Percentiles rank a stretch among this genome's conserved stretches.
Evolutionary conservation across 352 stramenopile genomes (phyloP).

Genomic region (Pythium biforme): DNA sequence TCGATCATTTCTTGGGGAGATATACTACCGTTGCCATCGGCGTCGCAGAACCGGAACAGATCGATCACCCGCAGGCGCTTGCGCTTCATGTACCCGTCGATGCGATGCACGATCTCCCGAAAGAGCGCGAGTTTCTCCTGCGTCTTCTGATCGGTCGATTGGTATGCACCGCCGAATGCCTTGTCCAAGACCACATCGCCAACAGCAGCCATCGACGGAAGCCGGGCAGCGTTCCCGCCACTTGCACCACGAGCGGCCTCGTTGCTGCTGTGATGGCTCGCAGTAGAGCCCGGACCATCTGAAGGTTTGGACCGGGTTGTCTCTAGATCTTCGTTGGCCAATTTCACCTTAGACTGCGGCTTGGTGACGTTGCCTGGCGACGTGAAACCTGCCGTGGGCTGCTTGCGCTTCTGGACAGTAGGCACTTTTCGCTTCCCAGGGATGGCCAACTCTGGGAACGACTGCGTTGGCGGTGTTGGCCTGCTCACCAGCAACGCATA

Average conservation of each 20-base stretch:
- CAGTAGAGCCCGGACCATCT: not conserved
- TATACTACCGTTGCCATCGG: conserved; percentile 76
- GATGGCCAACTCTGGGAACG: conserved; percentile 58
- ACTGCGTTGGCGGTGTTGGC: conserved; percentile 27
- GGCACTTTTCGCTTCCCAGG: conserved; percentile 33
- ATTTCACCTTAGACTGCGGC: conserved; percentile 12
- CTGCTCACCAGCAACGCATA: not conserved
- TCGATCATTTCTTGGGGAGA: conserved; percentile 81
- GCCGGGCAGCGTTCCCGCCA: not conserved
- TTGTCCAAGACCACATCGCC: conserved; percentile 28
- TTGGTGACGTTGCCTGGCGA: not conserved
- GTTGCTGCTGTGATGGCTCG: conserved; percentile 9
- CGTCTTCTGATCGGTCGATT: conserved; percentile 62
- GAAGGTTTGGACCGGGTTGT: not conserved
- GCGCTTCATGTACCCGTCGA: conserved; percentile 83
- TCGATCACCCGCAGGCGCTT: conserved; percentile 84
- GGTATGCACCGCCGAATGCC: conserved; percentile 54
- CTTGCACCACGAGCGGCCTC: not conserved
- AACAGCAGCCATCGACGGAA: conserved; percentile 10
- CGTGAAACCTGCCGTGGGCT: conserved; percentile 26
- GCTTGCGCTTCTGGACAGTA: conserved; percentile 34
- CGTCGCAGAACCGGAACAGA: conserved; percentile 84
- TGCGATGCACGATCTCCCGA: conserved; percentile 72
- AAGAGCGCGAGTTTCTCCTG: conserved; percentile 73
- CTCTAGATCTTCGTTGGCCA: not conserved